These are phyloP conservation scores for Cardamine occulta DNA, from an alignment of 345 rosid species.

Conservation along the genomic window DNA sequence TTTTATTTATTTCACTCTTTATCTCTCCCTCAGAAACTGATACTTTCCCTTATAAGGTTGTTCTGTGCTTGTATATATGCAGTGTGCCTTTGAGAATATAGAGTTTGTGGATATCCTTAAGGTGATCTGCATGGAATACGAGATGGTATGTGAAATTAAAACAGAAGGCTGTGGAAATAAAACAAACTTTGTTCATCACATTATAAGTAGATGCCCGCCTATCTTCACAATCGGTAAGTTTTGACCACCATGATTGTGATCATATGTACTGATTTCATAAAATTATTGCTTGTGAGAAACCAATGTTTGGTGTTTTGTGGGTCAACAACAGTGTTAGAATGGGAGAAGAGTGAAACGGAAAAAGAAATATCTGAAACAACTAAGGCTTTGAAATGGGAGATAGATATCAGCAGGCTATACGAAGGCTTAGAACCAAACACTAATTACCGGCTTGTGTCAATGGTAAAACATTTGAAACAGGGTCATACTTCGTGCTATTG, in stretches of 20 bases:
- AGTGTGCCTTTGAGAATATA: neutral
- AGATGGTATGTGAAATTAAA: neutral
- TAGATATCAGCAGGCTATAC: slow-evolving; percentile 23
- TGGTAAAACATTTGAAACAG: slow-evolving; percentile 20
- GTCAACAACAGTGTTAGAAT: slow-evolving; percentile 12
- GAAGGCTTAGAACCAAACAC: slow-evolving; percentile 3
- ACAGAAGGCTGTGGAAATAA: neutral
- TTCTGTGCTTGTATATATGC: neutral
- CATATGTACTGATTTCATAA: neutral
- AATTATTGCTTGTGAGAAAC: neutral
- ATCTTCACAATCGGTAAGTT: slow-evolving; percentile 15
- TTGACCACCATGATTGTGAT: neutral
- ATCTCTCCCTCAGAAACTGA: neutral
- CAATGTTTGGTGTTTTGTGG: slow-evolving; percentile 3
- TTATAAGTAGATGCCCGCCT: neutral
- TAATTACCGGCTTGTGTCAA: slow-evolving; percentile 23
- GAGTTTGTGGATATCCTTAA: slow-evolving; percentile 18
- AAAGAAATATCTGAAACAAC: slow-evolving; percentile 26
- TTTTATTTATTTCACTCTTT: neutral
- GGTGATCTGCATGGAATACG: neutral
- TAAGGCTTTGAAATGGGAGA: slow-evolving; percentile 18
- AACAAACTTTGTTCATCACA: neutral
- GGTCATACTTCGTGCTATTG: neutral
- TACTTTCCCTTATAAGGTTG: slow-evolving; percentile 1
- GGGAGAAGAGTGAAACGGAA: slow-evolving; percentile 27